Conservation (phyloP, 2,329 filamentous ascomycete species). For the Chalaropsis ovoidea region DNA sequence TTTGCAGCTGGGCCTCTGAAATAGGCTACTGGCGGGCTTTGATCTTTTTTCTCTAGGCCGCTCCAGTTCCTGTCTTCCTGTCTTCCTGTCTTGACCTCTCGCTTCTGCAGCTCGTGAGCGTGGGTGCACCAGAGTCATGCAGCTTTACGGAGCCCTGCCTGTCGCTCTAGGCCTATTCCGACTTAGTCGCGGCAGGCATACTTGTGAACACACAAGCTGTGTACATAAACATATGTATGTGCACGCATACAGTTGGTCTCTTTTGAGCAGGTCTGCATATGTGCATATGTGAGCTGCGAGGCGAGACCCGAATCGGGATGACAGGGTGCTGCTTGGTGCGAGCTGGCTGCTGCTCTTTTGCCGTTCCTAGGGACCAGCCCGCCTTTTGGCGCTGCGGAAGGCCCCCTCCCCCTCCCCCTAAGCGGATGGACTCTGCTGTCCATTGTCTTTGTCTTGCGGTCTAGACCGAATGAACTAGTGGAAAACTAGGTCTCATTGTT, state of each 20-base stretch:
- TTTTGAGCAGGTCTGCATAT: background rate
- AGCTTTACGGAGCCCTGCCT: background rate
- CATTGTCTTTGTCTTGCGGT: slow-evolving; percentile 13
- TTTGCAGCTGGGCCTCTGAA: no score
- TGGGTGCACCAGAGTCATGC: background rate
- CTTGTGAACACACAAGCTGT: background rate
- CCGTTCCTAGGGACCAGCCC: slow-evolving; percentile 1
- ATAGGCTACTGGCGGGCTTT: no score
- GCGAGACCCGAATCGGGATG: background rate
- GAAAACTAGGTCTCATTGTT: background rate
- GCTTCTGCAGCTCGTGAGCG: slow-evolving; percentile 7
- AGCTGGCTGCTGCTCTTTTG: slow-evolving; percentile 13
- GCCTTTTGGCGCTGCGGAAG: slow-evolving; percentile 2
- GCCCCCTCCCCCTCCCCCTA: background rate
- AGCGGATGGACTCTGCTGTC: background rate
- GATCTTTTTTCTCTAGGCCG: no score
- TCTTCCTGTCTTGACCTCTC: background rate
- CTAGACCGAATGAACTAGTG: slow-evolving; percentile 3
- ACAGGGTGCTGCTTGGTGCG: background rate
- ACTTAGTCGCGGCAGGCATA: background rate
- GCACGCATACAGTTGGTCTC: background rate
- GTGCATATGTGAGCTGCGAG: slow-evolving; percentile 7
- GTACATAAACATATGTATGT: background rate
- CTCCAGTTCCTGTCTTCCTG: background rate
- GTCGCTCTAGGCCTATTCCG: slow-evolving; percentile 1